Evolutionary conservation across 805 yeast genomes (phyloP).

Genomic region (Zygoascus bituminiphila): DNA sequence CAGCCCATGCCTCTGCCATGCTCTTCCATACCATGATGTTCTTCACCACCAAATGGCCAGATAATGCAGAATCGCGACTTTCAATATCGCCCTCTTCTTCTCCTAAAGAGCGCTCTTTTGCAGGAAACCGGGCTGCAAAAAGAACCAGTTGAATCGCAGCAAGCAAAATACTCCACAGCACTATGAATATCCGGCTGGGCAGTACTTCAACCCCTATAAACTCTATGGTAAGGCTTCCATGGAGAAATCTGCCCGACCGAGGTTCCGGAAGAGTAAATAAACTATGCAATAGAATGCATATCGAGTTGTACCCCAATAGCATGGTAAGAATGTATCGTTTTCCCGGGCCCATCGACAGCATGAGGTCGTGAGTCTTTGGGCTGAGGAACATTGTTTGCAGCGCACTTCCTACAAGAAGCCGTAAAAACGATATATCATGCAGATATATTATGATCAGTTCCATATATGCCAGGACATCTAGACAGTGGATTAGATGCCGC

Average conservation of each 20-base stretch:
- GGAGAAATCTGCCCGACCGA: conserved; percentile 11
- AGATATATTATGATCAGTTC: conserved; percentile 19
- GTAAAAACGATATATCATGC: conserved; percentile 16
- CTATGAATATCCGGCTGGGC: conserved; percentile 11
- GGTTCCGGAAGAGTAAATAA: conserved; percentile 11
- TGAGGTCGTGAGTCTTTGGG: conserved; percentile 2
- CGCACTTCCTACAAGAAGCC: conserved; percentile 13
- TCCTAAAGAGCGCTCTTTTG: not conserved
- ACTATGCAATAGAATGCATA: conserved; percentile 12
- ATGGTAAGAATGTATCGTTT: conserved; percentile 12
- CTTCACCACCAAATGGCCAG: conserved; percentile 15
- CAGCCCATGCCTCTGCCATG: conserved; percentile 7
- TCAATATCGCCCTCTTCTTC: not conserved
- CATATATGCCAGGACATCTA: conserved; percentile 16
- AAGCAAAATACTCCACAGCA: conserved; percentile 16
- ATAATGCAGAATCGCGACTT: conserved; percentile 1
- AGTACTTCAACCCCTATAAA: conserved; percentile 17
- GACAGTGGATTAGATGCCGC: conserved; percentile 12
- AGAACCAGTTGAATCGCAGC: conserved; percentile 13
- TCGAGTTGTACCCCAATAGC: conserved; percentile 10
- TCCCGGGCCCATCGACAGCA: conserved; percentile 8
- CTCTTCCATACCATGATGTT: conserved; percentile 7
- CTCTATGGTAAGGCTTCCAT: conserved; percentile 20
- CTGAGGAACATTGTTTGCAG: conserved; percentile 9
- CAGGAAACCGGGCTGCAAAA: conserved; percentile 8